Evolutionary conservation across 2,329 filamentous ascomycete species (phyloP), one percentile per base, ranked within the genome.

Genomic region (Coniochaeta sp.): DNA sequence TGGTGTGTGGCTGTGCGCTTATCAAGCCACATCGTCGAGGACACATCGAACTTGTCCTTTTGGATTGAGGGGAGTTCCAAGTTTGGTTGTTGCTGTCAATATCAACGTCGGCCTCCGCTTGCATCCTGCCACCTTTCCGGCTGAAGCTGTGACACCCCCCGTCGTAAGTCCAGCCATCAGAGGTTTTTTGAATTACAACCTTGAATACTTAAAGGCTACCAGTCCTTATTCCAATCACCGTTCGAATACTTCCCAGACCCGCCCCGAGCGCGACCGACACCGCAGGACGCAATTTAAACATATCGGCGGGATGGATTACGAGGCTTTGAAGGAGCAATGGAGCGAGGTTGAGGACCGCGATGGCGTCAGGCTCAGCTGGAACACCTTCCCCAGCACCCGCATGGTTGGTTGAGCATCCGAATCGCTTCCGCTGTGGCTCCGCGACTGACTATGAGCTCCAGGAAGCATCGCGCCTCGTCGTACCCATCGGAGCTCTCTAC

Each of bases 351-450:
- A 99, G 76, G 94, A 99, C 66, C 85, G 89, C 61, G 94, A 99
- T 83, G 94, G 94, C 55, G 83, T 97, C 65, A 86, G 94, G 57
- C 79, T 99, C 59, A 96, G 92, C 73, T 99, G 94, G 94, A 99
- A 99, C 69, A 95, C 95, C 55, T 95, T 99, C 65, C 94, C 94
- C 48, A 96, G 91, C 76, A 92, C 92, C 65, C 90, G 94, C 68
- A 96, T 99, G 91, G 91, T 90, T 62, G 62, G 80, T 31, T 46
- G 28, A 26, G 26, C 45, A 3, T 26, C 22, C 73, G 52, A 55
- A 51, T 52, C 31, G 40, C 38, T 30, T 49, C 42, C 27, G 40
- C 33, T 49, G 30, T 26, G 26, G 18, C 28, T 54, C 52, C 50
- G 58, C 60, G 56, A 71, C 56, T 61, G 55, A 61, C 55, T 24